Base-by-base conservation (phyloP, 2,329 filamentous ascomycete species). In the Decorospora gaudefroyi region DNA sequence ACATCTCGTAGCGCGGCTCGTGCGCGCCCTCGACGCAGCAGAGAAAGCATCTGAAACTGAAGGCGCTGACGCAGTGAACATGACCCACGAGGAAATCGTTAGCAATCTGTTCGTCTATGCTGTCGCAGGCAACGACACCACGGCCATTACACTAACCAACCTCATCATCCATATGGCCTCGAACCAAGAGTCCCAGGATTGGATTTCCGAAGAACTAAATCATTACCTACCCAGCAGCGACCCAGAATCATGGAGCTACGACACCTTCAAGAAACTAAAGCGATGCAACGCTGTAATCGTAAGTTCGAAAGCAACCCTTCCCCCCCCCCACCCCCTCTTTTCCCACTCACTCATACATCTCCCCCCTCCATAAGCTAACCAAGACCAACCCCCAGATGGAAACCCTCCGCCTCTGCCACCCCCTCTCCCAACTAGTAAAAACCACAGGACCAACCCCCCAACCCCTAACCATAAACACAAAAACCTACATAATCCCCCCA, bases 61-160 rank as follows among this genome's bases (percentile, higher is more conserved):
- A 30, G 17, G 13, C 4, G 51, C n/a, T n/a, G n/a, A n/a, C n/a
- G n/a, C n/a, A n/a, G n/a, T n/a, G n/a, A n/a, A n/a, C n/a, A n/a
- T n/a, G 2, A 55, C 51, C 1, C 31, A 49, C 16, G 30, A 45
- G 4, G 53, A 57, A 16, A 57, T 55, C 3, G 40, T 51, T 23
- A 76, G 77, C 15, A 79, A 79, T 30, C 58, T 77, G 27, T 77
- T 76, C 36, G 64, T 74, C 0, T 71, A 78, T 46, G 77, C 74
- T 27, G 66, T 79, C 36, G 78, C 78, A 0, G 78, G 78, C 0
- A 76, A 78, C 41, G 77, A 80, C 43, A 78, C 77, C 0, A 77
- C 76, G 0, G 74, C 77, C 1, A 71, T 75, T 16, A 71, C 71
- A 0, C 52, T 79, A 3, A 42, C 29, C 4, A 67, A 70, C 1